A percentile compares a stretch with the other conserved stretches of the same genome.
These are phyloP conservation scores for Leccinellum rugosiceps DNA, from an alignment of 768 basidiomycete genomes.

Conservation along the genomic window DNA sequence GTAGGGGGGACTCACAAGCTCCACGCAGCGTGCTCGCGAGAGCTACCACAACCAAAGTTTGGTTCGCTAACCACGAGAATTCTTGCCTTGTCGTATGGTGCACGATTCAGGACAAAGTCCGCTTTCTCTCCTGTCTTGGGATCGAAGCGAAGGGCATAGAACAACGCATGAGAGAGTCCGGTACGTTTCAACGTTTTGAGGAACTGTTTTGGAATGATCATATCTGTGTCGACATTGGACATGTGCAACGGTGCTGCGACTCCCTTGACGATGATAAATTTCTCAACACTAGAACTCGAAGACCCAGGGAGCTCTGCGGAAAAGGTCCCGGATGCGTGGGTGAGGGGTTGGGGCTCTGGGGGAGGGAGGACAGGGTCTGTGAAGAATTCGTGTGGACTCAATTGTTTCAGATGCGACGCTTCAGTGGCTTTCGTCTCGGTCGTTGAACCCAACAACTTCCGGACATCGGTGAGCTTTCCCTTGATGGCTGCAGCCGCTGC, in stretches of 20 bases:
- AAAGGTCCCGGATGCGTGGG: constrained; percentile 31
- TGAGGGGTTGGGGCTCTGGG: constrained; percentile 43
- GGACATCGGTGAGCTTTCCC: constrained; percentile 81
- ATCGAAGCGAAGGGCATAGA: constrained; percentile 78
- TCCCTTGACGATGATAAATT: constrained; percentile 70
- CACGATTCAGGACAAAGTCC: constrained; percentile 80
- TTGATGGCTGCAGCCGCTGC: constrained; percentile 88
- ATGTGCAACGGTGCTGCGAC: constrained; percentile 78
- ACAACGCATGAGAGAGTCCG: constrained; percentile 78
- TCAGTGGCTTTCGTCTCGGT: constrained; percentile 40
- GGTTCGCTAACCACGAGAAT: constrained; percentile 81
- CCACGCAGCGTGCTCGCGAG: constrained; percentile 90
- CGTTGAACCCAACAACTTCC: constrained; percentile 59
- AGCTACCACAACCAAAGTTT: constrained; percentile 91
- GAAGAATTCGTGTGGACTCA: constrained; percentile 73
- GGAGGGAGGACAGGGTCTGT: constrained; percentile 61
- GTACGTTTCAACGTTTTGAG: constrained; percentile 90
- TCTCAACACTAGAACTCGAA: constrained; percentile 48
- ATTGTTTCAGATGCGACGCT: constrained; percentile 61
- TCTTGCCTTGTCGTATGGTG: constrained; percentile 70
- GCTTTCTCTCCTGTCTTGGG: constrained; percentile 76
- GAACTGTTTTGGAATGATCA: constrained; percentile 94
- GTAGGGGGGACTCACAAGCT: constrained; percentile 61
- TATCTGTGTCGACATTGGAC: constrained; percentile 88
- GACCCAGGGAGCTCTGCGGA: constrained; percentile 37